These are phyloP conservation scores for Huntiella bhutanensis DNA, from an alignment of 2,329 filamentous ascomycete genomes.

Conservation along the genomic window DNA sequence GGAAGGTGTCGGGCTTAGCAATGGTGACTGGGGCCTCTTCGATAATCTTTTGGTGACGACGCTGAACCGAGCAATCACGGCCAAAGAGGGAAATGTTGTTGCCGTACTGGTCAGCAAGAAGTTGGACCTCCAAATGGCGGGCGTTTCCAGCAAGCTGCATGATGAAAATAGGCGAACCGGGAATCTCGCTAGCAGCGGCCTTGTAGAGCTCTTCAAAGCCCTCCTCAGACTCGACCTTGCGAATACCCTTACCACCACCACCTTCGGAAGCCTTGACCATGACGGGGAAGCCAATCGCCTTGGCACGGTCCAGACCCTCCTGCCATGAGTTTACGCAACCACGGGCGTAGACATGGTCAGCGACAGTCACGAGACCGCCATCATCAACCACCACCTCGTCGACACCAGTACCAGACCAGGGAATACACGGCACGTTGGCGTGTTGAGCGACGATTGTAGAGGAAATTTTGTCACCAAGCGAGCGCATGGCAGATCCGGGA, in stretches of 20 bases:
- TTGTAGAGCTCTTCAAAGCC: conserved; percentile 80
- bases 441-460: conserved; percentile 98
- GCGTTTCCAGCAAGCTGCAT: conserved; percentile 98
- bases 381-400: conserved; percentile 60
- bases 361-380: conserved; percentile 78
- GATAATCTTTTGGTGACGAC: conserved; percentile 98
- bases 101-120: conserved; percentile 95
- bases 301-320: conserved; percentile 73
- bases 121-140: conserved; percentile 88
- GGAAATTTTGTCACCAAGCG: conserved; percentile 97
- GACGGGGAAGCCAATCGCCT: conserved; percentile 89
- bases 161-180: conserved; percentile 97
- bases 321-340: conserved; percentile 81
- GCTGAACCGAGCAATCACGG: conserved; percentile 95
- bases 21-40: conserved; percentile 97
- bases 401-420: conserved; percentile 96
- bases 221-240: conserved; percentile 74
- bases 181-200: conserved; percentile 90
- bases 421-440: conserved; percentile 87
- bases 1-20: conserved; percentile 74
- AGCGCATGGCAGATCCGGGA: conserved; percentile 95
- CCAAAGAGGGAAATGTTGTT: conserved; percentile 99
- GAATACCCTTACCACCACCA: conserved; percentile 97
- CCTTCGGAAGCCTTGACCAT: conserved; percentile 99
- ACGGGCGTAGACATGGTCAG: conserved; percentile 66